These are phyloP conservation scores for Ceratocystis destructans DNA, from an alignment of 2,329 filamentous ascomycete genomes.

Conservation along the genomic window DNA sequence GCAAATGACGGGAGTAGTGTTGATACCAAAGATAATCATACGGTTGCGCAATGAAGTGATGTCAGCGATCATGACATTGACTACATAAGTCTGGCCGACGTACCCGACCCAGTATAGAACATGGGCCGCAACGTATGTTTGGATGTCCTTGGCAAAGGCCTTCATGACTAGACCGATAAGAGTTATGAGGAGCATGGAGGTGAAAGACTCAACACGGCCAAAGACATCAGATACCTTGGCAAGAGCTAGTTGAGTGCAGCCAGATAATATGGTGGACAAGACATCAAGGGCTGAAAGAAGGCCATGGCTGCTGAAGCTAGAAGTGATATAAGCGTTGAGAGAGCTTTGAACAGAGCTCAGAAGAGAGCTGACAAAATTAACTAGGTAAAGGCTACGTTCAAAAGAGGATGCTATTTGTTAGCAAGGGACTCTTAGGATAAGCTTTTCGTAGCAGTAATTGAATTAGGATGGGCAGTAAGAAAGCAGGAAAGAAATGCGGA, in stretches of 20 bases:
- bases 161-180: slow-evolving; percentile 48
- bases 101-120: slow-evolving; percentile 52
- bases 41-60: slow-evolving; percentile 33
- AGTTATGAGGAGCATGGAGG: slow-evolving; percentile 31
- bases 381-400: slow-evolving; percentile 28
- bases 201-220: slow-evolving; percentile 35
- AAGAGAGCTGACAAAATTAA: slow-evolving; percentile 29
- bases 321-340: slow-evolving; percentile 51
- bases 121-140: slow-evolving; percentile 46
- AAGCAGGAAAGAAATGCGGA: neutral
- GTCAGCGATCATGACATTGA: slow-evolving; percentile 33
- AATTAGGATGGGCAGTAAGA: no score
- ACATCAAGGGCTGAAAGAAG: slow-evolving; percentile 53
- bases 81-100: slow-evolving; percentile 29
- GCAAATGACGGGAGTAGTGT: slow-evolving; percentile 32
- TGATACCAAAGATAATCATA: slow-evolving; percentile 31
- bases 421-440: neutral
- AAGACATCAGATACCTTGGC: slow-evolving; percentile 38
- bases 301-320: slow-evolving; percentile 49
- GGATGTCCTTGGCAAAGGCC: slow-evolving; percentile 43
- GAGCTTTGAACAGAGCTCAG: slow-evolving; percentile 31
- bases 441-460: no score
- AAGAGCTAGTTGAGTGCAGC: slow-evolving; percentile 30
- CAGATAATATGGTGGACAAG: slow-evolving; percentile 36
- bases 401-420: neutral